These are phyloP conservation scores for Stramenopiles sp. DNA, from an alignment of 352 stramenopile species.

Conservation along the genomic window DNA sequence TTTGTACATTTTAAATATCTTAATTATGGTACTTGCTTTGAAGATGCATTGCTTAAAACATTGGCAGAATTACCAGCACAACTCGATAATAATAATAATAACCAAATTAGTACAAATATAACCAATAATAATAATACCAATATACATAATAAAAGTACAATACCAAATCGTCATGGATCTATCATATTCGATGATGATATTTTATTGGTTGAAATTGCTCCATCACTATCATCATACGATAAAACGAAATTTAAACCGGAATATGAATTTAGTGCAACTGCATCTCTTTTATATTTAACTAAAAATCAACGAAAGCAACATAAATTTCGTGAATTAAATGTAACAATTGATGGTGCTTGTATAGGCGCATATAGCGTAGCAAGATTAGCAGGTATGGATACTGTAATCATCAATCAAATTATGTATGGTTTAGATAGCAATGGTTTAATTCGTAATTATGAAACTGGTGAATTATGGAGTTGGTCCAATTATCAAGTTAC, in stretches of 20 bases:
- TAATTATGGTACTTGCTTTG: not conserved
- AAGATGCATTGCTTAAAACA: not conserved
- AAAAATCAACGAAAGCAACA: not conserved
- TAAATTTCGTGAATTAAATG: not conserved
- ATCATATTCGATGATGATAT: not conserved
- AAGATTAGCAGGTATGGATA: not conserved
- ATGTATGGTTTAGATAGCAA: not conserved
- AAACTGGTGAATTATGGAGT: not conserved
- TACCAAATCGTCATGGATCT: not conserved
- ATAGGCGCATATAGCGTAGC: not conserved
- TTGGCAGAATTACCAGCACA: not conserved
- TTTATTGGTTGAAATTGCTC: not conserved
- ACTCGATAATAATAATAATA: not conserved
- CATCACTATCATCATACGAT: not conserved
- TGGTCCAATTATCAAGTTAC: not conserved
- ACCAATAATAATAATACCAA: too few species aligned
- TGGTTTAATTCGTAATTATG: not conserved
- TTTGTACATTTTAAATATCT: not conserved
- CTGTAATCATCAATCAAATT: not conserved
- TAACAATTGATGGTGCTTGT: not conserved
- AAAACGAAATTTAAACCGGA: not conserved
- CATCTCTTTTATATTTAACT: not conserved
- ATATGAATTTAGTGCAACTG: not conserved
- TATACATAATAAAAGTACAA: too few species aligned
- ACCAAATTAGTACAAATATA: too few species aligned